Evolutionary conservation across 768 basidiomycete species (phyloP), one percentile per base, ranked within the genome.

Genomic region (Erythrobasidium yunnanense): DNA sequence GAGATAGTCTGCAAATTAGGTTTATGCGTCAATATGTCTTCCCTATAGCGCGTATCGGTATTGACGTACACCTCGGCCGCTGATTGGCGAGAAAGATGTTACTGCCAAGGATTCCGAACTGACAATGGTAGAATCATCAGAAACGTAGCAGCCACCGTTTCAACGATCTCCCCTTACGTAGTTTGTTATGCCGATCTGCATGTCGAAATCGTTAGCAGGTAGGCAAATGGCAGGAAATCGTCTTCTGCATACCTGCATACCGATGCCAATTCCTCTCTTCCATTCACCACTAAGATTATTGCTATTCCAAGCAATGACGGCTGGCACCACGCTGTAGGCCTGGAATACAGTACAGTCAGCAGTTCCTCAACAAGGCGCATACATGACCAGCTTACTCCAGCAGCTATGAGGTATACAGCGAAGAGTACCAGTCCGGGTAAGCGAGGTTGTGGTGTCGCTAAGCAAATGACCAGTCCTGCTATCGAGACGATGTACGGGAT

Each of bases 11-110:
- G n/a, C n/a, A n/a, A n/a, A n/a, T n/a, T n/a, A n/a, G n/a, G n/a
- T n/a, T n/a, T n/a, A n/a, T n/a, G n/a, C n/a, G n/a, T n/a, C n/a
- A n/a, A n/a, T n/a, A n/a, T n/a, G n/a, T n/a, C n/a, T n/a, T n/a
- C n/a, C n/a, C n/a, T n/a, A n/a, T n/a, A n/a, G n/a, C n/a, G n/a
- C n/a, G n/a, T n/a, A n/a, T n/a, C n/a, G n/a, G n/a, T n/a, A n/a
- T n/a, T n/a, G n/a, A n/a, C n/a, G 71, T 70, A 55, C 73, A 74
- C 1, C 72, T 46, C 27, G 73, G 71, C 65, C 23, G 13, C 22
- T 42, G 11, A 20, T 20, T 32, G 23, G 55, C 34, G 20, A 49
- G 35, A 42, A 54, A 71, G 58, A 71, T 70, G 67, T 74, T 72
- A 11, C 47, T 66, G 33, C 72, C 71, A 52, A 74, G 52, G 38